Conservation (phyloP, 768 basidiomycete species). For the Suillus americanus region DNA sequence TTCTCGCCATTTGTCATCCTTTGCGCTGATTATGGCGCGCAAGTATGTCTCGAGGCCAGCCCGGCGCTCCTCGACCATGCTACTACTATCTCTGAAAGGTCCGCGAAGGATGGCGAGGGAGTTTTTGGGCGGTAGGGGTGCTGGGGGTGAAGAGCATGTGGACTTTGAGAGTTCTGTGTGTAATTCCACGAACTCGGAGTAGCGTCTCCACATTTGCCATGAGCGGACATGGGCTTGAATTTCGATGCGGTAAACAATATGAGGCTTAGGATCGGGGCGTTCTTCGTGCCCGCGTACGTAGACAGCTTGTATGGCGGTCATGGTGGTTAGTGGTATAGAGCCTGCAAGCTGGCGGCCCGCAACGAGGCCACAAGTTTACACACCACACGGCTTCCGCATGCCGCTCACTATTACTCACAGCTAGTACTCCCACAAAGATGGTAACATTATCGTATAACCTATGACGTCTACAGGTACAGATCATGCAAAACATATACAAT, state of each 20-base stretch:
- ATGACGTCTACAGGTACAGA: conserved; percentile 5
- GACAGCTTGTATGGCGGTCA: conserved; percentile 79
- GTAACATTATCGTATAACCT: conserved; percentile 6
- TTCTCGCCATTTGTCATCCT: conserved; percentile 83
- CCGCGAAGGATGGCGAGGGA: conserved; percentile 63
- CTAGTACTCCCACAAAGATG: not conserved
- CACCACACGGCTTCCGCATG: not conserved
- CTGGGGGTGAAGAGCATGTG: conserved; percentile 80
- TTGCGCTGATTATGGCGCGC: conserved; percentile 78
- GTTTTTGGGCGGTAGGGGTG: conserved; percentile 83
- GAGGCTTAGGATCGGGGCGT: conserved; percentile 68
- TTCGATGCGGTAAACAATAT: conserved; percentile 79
- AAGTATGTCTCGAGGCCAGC: conserved; percentile 81
- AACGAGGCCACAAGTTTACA: not conserved
- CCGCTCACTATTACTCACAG: not conserved
- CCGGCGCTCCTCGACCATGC: conserved; percentile 75
- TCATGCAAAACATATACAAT: conserved; percentile 8
- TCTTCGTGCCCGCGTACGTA: conserved; percentile 70
- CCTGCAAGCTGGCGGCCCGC: not conserved
- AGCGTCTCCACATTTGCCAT: conserved; percentile 93
- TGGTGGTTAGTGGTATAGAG: conserved; percentile 22
- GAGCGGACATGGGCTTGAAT: conserved; percentile 87
- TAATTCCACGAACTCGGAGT: conserved; percentile 91
- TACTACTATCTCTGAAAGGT: conserved; percentile 48
- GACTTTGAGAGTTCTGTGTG: conserved; percentile 78